These are phyloP conservation scores for Ceratocystis albifundus DNA, from an alignment of 2,329 filamentous ascomycete genomes.

Conservation along the genomic window DNA sequence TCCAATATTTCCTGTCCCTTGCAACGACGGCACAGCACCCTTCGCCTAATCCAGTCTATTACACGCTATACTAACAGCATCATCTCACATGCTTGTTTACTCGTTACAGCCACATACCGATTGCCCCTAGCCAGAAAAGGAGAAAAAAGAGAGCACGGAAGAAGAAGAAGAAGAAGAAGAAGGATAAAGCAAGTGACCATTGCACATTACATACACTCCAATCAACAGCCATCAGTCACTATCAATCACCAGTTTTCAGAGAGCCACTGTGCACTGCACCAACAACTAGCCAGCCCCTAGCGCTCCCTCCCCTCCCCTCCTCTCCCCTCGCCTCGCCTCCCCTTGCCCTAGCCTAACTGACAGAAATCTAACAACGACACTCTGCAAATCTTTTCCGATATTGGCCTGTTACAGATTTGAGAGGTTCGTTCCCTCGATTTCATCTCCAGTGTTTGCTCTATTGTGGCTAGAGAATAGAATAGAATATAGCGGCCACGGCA, in stretches of 20 bases:
- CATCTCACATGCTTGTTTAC: neutral
- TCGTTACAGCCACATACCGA: neutral
- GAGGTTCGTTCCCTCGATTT: neutral
- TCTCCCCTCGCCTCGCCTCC: neutral
- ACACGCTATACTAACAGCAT: neutral
- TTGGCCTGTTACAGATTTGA: slow-evolving; percentile 2
- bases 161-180: too few species aligned
- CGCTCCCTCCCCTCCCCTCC: neutral
- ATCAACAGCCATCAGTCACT: neutral
- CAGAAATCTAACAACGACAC: slow-evolving; percentile 1
- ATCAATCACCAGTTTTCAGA: neutral
- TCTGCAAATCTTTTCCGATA: slow-evolving; percentile 5
- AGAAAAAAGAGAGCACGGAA: too few species aligned
- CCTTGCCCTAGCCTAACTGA: slow-evolving; percentile 3
- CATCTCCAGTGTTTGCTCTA: neutral
- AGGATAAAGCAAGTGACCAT: too few species aligned
- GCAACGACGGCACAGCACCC: neutral
- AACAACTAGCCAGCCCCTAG: neutral
- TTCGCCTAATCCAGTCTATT: neutral
- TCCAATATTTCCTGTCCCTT: neutral
- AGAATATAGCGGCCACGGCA: neutral
- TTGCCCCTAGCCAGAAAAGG: neutral
- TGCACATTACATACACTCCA: neutral
- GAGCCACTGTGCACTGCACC: neutral
- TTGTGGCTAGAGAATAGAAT: neutral